Evolutionary conservation across 192 early-diverging fungal genomes (phyloP), one percentile per base, ranked within the genome.

Genomic region (Backusella tarrabulga): DNA sequence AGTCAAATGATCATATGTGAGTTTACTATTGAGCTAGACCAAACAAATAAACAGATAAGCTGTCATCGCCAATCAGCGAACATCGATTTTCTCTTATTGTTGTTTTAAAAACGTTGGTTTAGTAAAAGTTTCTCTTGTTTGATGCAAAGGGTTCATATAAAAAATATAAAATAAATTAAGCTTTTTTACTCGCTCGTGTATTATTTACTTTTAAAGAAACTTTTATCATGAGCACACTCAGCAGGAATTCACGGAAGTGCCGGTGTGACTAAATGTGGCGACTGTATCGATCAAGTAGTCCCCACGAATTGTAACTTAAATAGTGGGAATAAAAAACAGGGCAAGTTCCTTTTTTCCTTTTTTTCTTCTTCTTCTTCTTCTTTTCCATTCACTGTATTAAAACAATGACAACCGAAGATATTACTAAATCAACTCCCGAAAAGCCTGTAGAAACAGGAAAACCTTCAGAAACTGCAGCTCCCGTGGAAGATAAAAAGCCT

Each of bases 151-250:
- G 26, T 29, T 26, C n/a, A 54, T 54, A n/a, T n/a, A 54, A 21
- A 54, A 54, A n/a, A 54, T 63, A 54, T 54, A 54, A 56, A 56
- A 56, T 50, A 63, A 29, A 29, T 63, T 63, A 63, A 63, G 23
- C 56, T 63, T 63, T 63, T 50, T 26, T 26, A 63, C 1, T 21
- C n/a, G 0, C 56, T 63, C 56, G 56, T 63, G 56, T 63, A 26
- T 9, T 11, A 23, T 63, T 63, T 63, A 63, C 56, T 63, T 29
- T 29, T 63, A 29, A 63, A 63, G 56, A 63, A 63, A 12, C 26
- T 63, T 63, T 63, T 29, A 63, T 63, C 56, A 63, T 63, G 56
- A 63, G 56, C 56, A 1, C 56, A 63, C 56, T 63, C 56, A 63
- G 56, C 56, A 63, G 56, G 56, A 63, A 29, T 63, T 63, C 56